phyloP scores from a whole-genome alignment of 441 rosid genomes.

The Kokia cookei region DNA sequence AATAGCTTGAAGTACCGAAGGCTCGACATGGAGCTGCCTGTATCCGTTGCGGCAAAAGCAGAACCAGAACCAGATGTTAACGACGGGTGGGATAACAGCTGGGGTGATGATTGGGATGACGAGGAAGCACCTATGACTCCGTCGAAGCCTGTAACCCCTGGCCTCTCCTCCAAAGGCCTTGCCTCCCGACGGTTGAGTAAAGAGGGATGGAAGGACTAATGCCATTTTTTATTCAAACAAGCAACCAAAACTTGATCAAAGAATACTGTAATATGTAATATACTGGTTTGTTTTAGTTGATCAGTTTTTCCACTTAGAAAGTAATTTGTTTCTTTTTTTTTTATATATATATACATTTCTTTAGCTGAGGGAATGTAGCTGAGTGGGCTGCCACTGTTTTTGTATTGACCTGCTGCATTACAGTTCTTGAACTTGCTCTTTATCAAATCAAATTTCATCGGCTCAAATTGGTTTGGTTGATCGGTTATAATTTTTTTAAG shows the following conservation, averaged over 20 bases:
- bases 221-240: not conserved
- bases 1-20: conserved; percentile 44
- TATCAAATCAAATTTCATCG: too few relatives aligned
- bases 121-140: conserved; percentile 76
- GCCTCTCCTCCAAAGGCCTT: conserved; percentile 31
- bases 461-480: too few relatives aligned
- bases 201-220: conserved; percentile 84
- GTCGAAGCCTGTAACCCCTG: conserved; percentile 53
- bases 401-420: too few relatives aligned
- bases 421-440: too few relatives aligned
- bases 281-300: not conserved
- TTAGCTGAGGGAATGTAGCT: too few relatives aligned
- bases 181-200: conserved; percentile 63
- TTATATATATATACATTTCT: too few relatives aligned
- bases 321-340: not conserved
- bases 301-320: not conserved
- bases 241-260: not conserved
- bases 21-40: conserved; percentile 59
- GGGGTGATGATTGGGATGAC: conserved; percentile 83
- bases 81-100: conserved; percentile 63
- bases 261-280: not conserved
- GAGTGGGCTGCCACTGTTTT: too few relatives aligned
- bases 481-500: too few relatives aligned
- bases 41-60: conserved; percentile 22
- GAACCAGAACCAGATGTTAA: conserved; percentile 24